Base-by-base conservation (phyloP, 805 yeast genomes). In the Teunomyces cretensis region DNA sequence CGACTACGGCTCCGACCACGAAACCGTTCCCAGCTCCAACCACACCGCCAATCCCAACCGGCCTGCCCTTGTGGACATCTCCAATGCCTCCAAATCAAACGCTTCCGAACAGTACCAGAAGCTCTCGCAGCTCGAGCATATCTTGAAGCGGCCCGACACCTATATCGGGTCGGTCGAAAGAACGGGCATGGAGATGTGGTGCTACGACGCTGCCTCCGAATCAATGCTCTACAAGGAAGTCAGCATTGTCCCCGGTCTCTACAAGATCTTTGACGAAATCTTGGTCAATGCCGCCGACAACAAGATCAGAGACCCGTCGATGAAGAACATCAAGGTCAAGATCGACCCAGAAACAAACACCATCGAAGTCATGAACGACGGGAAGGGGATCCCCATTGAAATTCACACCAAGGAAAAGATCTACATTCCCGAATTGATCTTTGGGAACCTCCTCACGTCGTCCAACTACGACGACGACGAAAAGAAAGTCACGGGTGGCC, bases 231-330 rank as follows among this genome's bases (percentile, higher is more conserved):
- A 48, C 47, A 82, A 79, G 37, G 84, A 78, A 37, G 96, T 94
- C 22, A 79, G 75, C 37, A 86, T 91, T 52, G 98, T 94, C 9
- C 99, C 99, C 2, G 99, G 98, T 40, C 70, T 94, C 49, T 92
- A 89, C 70, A 94, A 94, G 68, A 92, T 94, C 45, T 94, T 94
- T 62, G 99, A 94, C 65, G 99, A 94, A 69, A 91, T 94, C 47
- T 72, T 94, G 50, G 99, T 94, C 43, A 94, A 94, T 65, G 98
- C 99, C 5, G 99, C 99, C 11, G 99, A 94, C 68, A 94, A 94
- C 73, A 94, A 94, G 70, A 92, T 92, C 49, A 81, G 98, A 55
- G 99, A 94, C 62, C 89, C 96, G 1, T 54, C 78, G 8, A 94
- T 94, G 99, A 86, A 82, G 54, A 81, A 78, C 55, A 80, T 94